These are phyloP conservation scores for Vanilla planifolia DNA, from an alignment of 106 monocot genomes.

Conservation along the genomic window DNA sequence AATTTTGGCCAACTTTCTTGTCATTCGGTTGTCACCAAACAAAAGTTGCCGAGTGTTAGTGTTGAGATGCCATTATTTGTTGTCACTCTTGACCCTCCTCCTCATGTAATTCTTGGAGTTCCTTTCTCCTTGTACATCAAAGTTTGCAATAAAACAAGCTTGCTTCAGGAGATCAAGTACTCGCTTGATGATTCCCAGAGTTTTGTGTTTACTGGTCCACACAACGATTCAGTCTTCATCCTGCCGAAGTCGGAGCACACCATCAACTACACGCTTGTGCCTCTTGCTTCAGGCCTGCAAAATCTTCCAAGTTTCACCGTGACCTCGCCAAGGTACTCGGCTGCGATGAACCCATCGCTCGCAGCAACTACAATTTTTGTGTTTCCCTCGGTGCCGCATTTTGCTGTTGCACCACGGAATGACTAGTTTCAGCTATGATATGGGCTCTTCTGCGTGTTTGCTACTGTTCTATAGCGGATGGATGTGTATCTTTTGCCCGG, in stretches of 20 bases:
- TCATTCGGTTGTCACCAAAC: constrained; percentile 21
- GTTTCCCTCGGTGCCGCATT: constrained; percentile 62
- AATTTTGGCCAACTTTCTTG: constrained; percentile 5
- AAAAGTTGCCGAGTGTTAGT: constrained; percentile 48
- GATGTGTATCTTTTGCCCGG: too few relatives aligned
- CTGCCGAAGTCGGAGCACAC: constrained; percentile 68
- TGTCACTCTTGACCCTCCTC: constrained; percentile 64
- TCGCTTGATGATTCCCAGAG: constrained; percentile 73
- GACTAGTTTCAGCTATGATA: too few relatives aligned
- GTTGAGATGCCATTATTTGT: constrained; percentile 77
- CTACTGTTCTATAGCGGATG: too few relatives aligned
- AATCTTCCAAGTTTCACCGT: constrained; percentile 62
- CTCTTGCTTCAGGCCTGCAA: constrained; percentile 65
- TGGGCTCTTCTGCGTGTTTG: too few relatives aligned
- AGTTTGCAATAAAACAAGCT: constrained; percentile 55
- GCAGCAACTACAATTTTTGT: constrained; percentile 69
- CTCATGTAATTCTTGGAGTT: constrained; percentile 67
- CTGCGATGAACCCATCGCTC: constrained; percentile 44
- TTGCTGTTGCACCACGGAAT: constrained; percentile 12
- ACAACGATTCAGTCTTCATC: constrained; percentile 45
- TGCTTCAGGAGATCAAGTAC: constrained; percentile 93
- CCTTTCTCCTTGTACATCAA: constrained; percentile 66
- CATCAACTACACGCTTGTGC: constrained; percentile 69
- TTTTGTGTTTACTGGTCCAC: constrained; percentile 86
- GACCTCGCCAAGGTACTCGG: constrained; percentile 71